Evolutionary conservation across 495 filamentous ascomycete genomes (phyloP).

Genomic region (Neurospora sp.): DNA sequence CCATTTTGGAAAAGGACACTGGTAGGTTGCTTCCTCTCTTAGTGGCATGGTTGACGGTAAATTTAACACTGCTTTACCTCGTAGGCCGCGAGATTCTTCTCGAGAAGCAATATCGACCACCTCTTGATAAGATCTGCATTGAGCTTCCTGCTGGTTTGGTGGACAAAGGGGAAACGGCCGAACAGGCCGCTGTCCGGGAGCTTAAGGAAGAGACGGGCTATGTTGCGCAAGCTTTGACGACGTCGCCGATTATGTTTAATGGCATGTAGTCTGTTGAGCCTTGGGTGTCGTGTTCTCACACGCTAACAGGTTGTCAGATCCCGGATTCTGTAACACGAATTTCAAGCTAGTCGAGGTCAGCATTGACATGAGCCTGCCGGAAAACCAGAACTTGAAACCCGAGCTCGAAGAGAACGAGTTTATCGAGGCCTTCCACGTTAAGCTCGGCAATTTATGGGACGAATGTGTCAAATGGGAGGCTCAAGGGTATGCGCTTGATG

Average conservation of each 20-base stretch:
- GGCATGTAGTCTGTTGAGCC: constrained; percentile 34
- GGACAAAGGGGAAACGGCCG: constrained; percentile 69
- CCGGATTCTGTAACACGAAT: constrained; percentile 85
- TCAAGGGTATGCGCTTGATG: constrained; percentile 77
- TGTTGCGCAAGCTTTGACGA: constrained; percentile 55
- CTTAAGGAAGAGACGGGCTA: constrained; percentile 93
- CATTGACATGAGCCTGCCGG: constrained; percentile 61
- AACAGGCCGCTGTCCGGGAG: constrained; percentile 75
- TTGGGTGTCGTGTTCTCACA: neutral
- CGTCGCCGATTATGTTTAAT: constrained; percentile 76
- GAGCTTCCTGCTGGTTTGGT: constrained; percentile 83
- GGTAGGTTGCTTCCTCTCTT: constrained; percentile 12
- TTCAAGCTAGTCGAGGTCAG: constrained; percentile 72
- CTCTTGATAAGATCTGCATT: constrained; percentile 61
- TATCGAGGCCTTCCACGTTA: constrained; percentile 74
- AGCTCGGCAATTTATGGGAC: constrained; percentile 52
- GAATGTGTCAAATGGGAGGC: constrained; percentile 60
- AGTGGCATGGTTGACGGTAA: neutral
- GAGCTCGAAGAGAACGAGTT: constrained; percentile 83
- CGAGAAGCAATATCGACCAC: constrained; percentile 83
- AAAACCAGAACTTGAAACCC: constrained; percentile 57
- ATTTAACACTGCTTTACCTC: neutral
- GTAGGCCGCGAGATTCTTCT: constrained; percentile 64
- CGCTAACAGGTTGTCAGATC: constrained; percentile 25
- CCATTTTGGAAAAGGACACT: constrained; percentile 65